Base-by-base conservation (phyloP, 768 basidiomycete genomes). In the Rhodotorula graminis region DNA sequence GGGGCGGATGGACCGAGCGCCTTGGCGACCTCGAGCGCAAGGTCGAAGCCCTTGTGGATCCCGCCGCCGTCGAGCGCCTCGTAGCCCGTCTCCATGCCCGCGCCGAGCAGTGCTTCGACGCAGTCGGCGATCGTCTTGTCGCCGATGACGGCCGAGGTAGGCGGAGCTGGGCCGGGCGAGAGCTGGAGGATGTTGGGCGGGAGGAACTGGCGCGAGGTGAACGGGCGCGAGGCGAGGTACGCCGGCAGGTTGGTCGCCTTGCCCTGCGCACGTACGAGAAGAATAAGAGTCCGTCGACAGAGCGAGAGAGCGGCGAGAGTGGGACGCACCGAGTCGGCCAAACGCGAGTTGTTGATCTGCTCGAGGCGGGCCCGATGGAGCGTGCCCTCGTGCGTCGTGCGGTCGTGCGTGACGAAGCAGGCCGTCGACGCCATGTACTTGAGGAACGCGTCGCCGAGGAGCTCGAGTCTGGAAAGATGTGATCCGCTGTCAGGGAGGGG, bases 351-450 rank as follows among this genome's bases (percentile, higher is more conserved):
- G 80, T 87, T 89, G 80, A 93, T 88, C 73, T 91, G 85, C 60
- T 82, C 82, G 77, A 89, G 87, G 64, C 92, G 85, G 47, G 85
- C 83, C 31, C 83, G 78, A 77, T 92, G 90, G 65, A 94, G 79
- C 19, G 84, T 84, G 10, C 89, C 88, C 80, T 92, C 91, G 73
- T 84, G 84, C 57, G 84, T 82, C 18, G 83, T 82, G 11, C 90
- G 89, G 76, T 87, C 84, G 33, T 61, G 52, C 40, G 85, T 86
- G 58, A 89, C 89, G 77, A 89, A 92, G 44, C 89, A 84, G 79
- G 90, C 89, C 69, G 88, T 83, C 19, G 90, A 88, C 14, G 87
- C 84, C 59, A 92, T 80, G 77, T 88, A 89, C 80, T 94, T 94
- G 72, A 94, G 82, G 79, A 90, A 90, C 33, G 90, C 86, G 80